phyloP scores from a whole-genome alignment of 495 filamentous ascomycete genomes.

The Trichoderma reesei region DNA sequence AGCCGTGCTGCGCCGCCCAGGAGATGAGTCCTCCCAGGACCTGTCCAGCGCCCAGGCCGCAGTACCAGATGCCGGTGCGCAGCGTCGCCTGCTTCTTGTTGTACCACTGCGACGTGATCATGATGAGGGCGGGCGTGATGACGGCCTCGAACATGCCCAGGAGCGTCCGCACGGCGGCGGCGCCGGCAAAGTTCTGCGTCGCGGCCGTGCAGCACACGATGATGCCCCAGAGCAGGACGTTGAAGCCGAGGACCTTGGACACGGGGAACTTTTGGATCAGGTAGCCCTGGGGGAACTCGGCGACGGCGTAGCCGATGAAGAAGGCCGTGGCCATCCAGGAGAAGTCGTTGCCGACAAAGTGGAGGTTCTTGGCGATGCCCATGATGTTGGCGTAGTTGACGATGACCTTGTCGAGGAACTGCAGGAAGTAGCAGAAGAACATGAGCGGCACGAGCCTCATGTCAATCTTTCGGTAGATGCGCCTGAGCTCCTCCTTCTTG shows the following conservation, averaged over 20 bases:
- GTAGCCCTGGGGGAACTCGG: constrained; percentile 46
- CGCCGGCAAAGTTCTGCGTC: constrained; percentile 44
- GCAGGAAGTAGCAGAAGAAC: constrained; percentile 46
- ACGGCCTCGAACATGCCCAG: constrained; percentile 61
- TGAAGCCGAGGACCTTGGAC: constrained; percentile 49
- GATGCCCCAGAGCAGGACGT: constrained; percentile 52
- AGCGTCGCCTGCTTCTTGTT: constrained; percentile 54
- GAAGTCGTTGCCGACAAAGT: constrained; percentile 44
- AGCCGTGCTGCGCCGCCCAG: constrained; percentile 48
- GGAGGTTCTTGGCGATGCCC: constrained; percentile 41
- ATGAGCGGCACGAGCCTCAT: constrained; percentile 27
- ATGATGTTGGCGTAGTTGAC: constrained; percentile 52
- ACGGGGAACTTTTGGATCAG: constrained; percentile 42
- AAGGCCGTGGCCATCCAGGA: constrained; percentile 45
- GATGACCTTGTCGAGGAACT: constrained; percentile 49
- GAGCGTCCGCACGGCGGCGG: constrained; percentile 50
- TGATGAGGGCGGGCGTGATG: constrained; percentile 50
- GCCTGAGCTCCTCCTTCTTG: neutral
- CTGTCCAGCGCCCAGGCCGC: constrained; percentile 53
- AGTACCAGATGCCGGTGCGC: constrained; percentile 61
- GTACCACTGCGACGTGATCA: constrained; percentile 64
- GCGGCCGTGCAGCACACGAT: constrained; percentile 48
- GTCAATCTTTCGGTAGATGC: constrained; percentile 13
- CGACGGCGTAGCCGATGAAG: constrained; percentile 46
- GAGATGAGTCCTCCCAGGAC: constrained; percentile 46